A percentile compares a stretch with the other conserved stretches of the same genome.
phyloP scores from a whole-genome alignment of 2,329 filamentous ascomycete species.

The Botrytis medusae region DNA sequence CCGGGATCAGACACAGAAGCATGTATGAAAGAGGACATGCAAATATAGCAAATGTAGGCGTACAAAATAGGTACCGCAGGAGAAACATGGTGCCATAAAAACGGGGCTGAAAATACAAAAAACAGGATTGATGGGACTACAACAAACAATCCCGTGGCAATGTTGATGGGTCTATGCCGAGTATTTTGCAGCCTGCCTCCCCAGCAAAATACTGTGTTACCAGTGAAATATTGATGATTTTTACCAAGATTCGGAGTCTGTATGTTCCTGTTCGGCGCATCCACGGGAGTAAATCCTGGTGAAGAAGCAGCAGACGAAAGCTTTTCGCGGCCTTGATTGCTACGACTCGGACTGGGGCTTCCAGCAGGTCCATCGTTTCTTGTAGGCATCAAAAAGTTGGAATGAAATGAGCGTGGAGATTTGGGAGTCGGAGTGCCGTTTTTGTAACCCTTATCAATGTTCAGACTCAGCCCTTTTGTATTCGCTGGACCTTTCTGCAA shows the following conservation, averaged over 20 bases:
- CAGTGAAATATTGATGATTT: conserved; percentile 91
- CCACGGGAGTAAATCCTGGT: conserved; percentile 58
- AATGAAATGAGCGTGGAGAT: conserved; percentile 74
- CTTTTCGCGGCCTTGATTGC: conserved; percentile 72
- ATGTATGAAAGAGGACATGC: conserved; percentile 89
- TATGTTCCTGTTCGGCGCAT: conserved; percentile 39
- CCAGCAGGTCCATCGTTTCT: conserved; percentile 52
- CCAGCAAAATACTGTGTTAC: conserved; percentile 87
- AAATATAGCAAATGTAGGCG: conserved; percentile 87
- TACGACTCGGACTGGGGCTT: conserved; percentile 53
- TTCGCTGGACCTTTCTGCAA: conserved; percentile 47
- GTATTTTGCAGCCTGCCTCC: conserved; percentile 88
- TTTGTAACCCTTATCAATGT: conserved; percentile 61
- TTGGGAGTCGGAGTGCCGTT: conserved; percentile 55
- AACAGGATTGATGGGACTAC: conserved; percentile 78
- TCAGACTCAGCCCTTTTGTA: conserved; percentile 50
- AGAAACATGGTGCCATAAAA: conserved; percentile 85
- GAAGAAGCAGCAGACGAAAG: conserved; percentile 79
- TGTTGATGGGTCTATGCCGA: conserved; percentile 81
- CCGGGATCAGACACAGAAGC: conserved; percentile 91
- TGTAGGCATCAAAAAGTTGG: conserved; percentile 67
- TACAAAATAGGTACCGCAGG: conserved; percentile 87
- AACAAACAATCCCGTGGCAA: conserved; percentile 80
- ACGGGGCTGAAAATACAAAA: conserved; percentile 74
- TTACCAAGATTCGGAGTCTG: conserved; percentile 52